Conservation (phyloP, 805 yeast genomes). For the Saturnispora saitoi region DNA sequence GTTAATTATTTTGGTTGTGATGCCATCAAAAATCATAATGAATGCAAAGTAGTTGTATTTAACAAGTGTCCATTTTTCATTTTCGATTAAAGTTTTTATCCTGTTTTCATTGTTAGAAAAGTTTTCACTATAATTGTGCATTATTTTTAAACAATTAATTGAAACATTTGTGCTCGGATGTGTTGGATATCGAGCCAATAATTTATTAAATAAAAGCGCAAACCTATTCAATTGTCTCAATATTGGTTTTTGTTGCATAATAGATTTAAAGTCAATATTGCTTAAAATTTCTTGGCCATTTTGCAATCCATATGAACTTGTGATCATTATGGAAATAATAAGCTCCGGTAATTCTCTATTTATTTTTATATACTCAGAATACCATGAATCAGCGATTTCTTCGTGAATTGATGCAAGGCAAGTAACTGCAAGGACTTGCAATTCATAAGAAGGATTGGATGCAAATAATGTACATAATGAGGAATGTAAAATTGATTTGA, state of each 20-base stretch:
- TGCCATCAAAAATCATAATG: constrained; percentile 43
- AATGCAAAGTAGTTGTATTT: constrained; percentile 37
- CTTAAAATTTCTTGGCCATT: constrained; percentile 12
- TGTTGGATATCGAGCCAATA: constrained; percentile 10
- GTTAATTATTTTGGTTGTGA: constrained; percentile 23
- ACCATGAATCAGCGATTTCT: constrained; percentile 7
- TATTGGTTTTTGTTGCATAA: constrained; percentile 29
- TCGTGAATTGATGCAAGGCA: constrained; percentile 15
- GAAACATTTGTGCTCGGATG: constrained; percentile 12
- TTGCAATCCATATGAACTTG: constrained; percentile 20
- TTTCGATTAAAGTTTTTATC: not conserved
- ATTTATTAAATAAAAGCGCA: constrained; percentile 31
- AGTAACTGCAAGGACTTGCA: constrained; percentile 6
- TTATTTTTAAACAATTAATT: constrained; percentile 3
- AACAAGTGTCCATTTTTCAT: constrained; percentile 20
- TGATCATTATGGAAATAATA: constrained; percentile 15
- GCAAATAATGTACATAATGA: not conserved
- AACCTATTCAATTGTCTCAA: constrained; percentile 41
- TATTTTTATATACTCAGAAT: constrained; percentile 8
- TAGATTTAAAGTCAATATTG: not conserved
- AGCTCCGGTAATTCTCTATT: constrained; percentile 15
- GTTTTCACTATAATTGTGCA: not conserved
- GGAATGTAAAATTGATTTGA: not conserved
- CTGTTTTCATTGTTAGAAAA: not conserved
- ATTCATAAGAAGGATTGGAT: constrained; percentile 9